Evolutionary conservation across 2,329 filamentous ascomycete species (phyloP).

Genomic region (Hirsutella thompsonii): DNA sequence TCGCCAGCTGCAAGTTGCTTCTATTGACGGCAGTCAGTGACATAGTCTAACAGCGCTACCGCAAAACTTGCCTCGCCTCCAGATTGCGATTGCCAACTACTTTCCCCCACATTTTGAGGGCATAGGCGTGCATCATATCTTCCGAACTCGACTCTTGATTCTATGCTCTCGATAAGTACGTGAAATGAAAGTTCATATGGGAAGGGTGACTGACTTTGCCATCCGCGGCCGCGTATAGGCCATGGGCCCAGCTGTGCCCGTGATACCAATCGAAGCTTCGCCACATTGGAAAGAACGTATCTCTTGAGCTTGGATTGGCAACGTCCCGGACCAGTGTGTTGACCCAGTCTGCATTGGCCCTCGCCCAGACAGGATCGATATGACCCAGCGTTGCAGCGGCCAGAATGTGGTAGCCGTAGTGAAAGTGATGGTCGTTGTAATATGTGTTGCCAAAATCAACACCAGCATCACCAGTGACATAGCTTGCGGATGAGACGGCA

Average conservation of each 20-base stretch:
- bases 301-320: slow-evolving; percentile 60
- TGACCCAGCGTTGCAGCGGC: slow-evolving; percentile 72
- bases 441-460: slow-evolving; percentile 83
- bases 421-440: slow-evolving; percentile 67
- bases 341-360: slow-evolving; percentile 63
- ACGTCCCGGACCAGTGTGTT: slow-evolving; percentile 73
- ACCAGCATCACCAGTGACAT: slow-evolving; percentile 52
- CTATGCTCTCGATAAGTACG: slow-evolving; percentile 9
- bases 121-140: slow-evolving; percentile 78
- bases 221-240: slow-evolving; percentile 55
- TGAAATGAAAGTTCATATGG: too few relatives aligned
- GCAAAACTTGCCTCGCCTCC: slow-evolving; percentile 48
- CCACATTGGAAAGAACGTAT: slow-evolving; percentile 68
- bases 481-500: slow-evolving; percentile 64
- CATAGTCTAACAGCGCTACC: not conserved
- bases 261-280: slow-evolving; percentile 89
- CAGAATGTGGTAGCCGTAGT: slow-evolving; percentile 84
- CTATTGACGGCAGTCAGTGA: slow-evolving; percentile 16
- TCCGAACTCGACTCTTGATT: slow-evolving; percentile 82
- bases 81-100: slow-evolving; percentile 64
- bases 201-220: slow-evolving; percentile 49
- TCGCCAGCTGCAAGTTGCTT: slow-evolving; percentile 71
- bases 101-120: slow-evolving; percentile 86
- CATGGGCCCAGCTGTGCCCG: slow-evolving; percentile 88
- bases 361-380: slow-evolving; percentile 63